phyloP scores from a whole-genome alignment of 2,329 filamentous ascomycete species.

The Albifimbria verrucaria region DNA sequence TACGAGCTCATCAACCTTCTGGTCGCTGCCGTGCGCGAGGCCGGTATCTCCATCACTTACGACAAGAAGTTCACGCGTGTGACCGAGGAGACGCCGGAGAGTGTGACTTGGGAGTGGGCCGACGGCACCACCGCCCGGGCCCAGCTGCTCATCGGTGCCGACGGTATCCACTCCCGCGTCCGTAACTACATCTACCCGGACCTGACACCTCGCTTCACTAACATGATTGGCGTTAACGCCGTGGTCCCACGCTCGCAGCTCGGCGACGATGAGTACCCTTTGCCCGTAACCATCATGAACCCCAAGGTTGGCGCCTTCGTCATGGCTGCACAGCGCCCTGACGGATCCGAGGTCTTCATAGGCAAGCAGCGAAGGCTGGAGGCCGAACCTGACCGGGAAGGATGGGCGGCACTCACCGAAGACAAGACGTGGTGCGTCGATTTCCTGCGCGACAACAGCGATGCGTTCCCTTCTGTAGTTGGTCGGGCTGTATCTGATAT shows the following conservation, averaged over 20 bases:
- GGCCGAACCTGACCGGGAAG: constrained; percentile 32
- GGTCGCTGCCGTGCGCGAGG: constrained; percentile 33
- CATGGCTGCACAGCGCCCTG: constrained; percentile 43
- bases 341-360: constrained; percentile 47
- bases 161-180: constrained; percentile 58
- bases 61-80: constrained; percentile 45
- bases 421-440: constrained; percentile 36
- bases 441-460: constrained; percentile 28
- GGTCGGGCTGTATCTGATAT: constrained; percentile 28
- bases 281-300: constrained; percentile 42
- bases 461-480: constrained; percentile 33
- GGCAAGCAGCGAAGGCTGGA: constrained; percentile 38
- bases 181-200: constrained; percentile 48
- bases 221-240: constrained; percentile 37
- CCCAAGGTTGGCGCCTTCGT: constrained; percentile 43
- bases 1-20: constrained; percentile 48
- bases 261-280: constrained; percentile 27
- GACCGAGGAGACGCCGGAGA: constrained; percentile 31
- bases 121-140: constrained; percentile 40
- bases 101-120: constrained; percentile 43
- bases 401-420: constrained; percentile 37
- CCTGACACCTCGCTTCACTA: constrained; percentile 46
- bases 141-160: constrained; percentile 50
- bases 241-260: constrained; percentile 34
- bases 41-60: constrained; percentile 40